Conservation (phyloP, 352 stramenopile genomes). For the Elongisporangium undulatum region DNA sequence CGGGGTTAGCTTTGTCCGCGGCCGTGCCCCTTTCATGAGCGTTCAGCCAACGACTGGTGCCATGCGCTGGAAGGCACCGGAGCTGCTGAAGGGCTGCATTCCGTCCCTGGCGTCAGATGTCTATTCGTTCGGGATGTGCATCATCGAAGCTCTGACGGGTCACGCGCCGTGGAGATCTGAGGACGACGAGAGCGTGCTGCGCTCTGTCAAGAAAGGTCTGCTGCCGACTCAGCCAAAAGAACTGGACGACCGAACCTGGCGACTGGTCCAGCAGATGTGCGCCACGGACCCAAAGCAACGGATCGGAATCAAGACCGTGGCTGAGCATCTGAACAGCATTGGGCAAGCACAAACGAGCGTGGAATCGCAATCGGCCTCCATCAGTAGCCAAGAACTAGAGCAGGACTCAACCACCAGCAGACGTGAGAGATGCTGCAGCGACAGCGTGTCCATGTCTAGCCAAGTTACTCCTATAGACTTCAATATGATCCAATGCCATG, state of each 20-base stretch:
- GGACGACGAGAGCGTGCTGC: constrained; percentile 21
- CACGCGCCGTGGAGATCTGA: constrained; percentile 22
- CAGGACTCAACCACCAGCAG: no score
- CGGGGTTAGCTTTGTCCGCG: constrained; percentile 13
- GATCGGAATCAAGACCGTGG: constrained; percentile 21
- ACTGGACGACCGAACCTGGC: constrained; percentile 20
- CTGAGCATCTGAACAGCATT: constrained; percentile 21
- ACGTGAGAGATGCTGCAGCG: no score
- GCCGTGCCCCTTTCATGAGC: no score
- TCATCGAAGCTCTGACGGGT: constrained; percentile 20
- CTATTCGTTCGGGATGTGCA: constrained; percentile 33
- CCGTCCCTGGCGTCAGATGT: constrained; percentile 25
- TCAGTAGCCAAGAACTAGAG: no score
- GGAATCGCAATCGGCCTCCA: no score
- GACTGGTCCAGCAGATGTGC: constrained; percentile 23
- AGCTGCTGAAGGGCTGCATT: constrained; percentile 13
- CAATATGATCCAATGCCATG: no score
- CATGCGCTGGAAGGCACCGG: constrained; percentile 22
- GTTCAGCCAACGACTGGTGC: constrained; percentile 15
- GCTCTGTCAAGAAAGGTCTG: constrained; percentile 20
- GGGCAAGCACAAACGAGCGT: no score
- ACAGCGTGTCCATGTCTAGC: no score
- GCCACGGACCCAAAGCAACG: constrained; percentile 21
- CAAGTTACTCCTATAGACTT: no score
- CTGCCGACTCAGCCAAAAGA: constrained; percentile 18